A percentile compares a stretch with the other conserved stretches of the same genome.
phyloP scores from a whole-genome alignment of 768 basidiomycete species.

The Mrakia frigida region DNA sequence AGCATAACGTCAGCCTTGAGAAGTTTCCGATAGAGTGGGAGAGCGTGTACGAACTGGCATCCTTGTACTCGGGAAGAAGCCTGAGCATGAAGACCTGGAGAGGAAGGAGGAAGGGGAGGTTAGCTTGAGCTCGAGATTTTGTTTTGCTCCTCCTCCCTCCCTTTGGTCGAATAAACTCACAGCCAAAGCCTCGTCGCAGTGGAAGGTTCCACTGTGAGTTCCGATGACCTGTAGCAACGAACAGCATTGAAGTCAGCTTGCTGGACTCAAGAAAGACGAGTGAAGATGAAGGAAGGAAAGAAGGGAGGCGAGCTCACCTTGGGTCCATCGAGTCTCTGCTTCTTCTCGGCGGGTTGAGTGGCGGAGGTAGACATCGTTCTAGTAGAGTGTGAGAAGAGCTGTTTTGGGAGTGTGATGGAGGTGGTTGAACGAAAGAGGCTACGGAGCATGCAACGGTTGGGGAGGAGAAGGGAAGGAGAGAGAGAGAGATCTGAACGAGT shows the following conservation, averaged over 20 bases:
- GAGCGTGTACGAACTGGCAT: conserved; percentile 57
- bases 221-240: conserved; percentile 62
- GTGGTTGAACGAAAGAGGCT: background rate
- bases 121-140: conserved; percentile 8
- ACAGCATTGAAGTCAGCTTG: background rate
- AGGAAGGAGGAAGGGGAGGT: background rate
- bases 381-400: background rate
- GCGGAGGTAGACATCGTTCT: background rate
- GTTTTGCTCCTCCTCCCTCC: background rate
- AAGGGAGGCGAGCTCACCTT: background rate
- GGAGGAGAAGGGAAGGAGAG: background rate
- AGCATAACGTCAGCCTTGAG: background rate
- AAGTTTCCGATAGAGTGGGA: too few species aligned
- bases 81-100: conserved; percentile 64
- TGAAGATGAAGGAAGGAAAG: too few species aligned
- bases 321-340: conserved; percentile 10
- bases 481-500: background rate
- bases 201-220: conserved; percentile 92
- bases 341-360: conserved; percentile 14
- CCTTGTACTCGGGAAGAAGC: conserved; percentile 65
- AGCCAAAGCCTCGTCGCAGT: conserved; percentile 94
- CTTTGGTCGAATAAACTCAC: conserved; percentile 40
- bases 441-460: conserved; percentile 9
- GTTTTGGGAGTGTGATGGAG: background rate
- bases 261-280: too few species aligned